Evolutionary conservation across 1,284 basidiomycete species (phyloP).

Genomic region (Apiotrichum laibachii): DNA sequence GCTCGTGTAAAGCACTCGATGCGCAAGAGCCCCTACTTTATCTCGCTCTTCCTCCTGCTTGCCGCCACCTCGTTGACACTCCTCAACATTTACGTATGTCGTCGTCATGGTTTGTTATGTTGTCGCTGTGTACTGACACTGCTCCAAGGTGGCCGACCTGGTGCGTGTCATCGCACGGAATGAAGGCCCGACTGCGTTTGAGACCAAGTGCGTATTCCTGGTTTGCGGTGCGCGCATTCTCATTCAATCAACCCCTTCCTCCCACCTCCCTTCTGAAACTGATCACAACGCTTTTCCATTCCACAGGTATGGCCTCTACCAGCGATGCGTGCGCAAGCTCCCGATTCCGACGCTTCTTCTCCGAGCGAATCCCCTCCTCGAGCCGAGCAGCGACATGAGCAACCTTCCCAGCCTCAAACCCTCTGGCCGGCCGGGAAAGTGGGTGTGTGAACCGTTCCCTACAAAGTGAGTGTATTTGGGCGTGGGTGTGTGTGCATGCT

Average conservation of each 20-base stretch:
- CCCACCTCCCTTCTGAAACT: neutral
- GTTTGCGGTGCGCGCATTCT: neutral
- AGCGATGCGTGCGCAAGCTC: slow-evolving; percentile 42
- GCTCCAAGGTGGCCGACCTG: slow-evolving; percentile 37
- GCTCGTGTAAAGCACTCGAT: slow-evolving; percentile 34
- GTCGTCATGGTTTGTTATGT: neutral
- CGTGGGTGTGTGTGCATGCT: neutral
- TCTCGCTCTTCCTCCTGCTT: slow-evolving; percentile 44
- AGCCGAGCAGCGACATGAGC: neutral
- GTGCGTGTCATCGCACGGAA: slow-evolving; percentile 38
- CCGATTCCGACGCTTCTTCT: slow-evolving; percentile 28
- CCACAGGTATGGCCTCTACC: slow-evolving; percentile 48
- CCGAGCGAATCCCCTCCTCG: slow-evolving; percentile 34
- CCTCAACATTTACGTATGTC: slow-evolving; percentile 45
- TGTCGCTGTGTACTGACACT: neutral
- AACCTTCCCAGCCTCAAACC: neutral
- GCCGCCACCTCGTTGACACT: slow-evolving; percentile 45
- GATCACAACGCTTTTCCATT: neutral
- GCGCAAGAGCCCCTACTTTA: slow-evolving; percentile 47
- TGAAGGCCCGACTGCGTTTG: slow-evolving; percentile 44
- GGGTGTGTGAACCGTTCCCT: slow-evolving; percentile 46
- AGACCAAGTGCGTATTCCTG: slow-evolving; percentile 41
- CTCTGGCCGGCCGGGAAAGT: slow-evolving; percentile 10
- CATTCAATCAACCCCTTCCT: neutral
- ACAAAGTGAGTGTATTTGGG: slow-evolving; percentile 33